Evolutionary conservation across 2,329 filamentous ascomycete species (phyloP).

Genomic region (Claviceps paspali): DNA sequence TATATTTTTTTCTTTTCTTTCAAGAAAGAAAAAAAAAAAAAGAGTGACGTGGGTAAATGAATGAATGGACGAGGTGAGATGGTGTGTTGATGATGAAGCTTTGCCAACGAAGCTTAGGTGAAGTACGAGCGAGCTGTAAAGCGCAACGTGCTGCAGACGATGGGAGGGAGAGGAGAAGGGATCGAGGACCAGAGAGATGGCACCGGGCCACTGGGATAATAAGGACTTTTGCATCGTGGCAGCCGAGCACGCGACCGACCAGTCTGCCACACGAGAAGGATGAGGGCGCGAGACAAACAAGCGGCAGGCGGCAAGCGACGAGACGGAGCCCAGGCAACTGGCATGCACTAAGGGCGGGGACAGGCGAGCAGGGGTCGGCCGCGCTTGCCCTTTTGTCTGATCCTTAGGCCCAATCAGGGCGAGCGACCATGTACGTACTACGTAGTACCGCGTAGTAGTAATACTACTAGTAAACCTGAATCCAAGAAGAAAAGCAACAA

Average conservation of each 20-base stretch:
- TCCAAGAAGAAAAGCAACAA: too few relatives aligned
- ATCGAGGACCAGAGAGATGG: background rate
- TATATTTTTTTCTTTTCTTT: background rate
- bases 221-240: background rate
- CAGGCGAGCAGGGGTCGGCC: background rate
- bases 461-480: too few relatives aligned
- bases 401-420: too few relatives aligned
- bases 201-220: background rate
- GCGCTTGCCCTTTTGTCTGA: background rate
- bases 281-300: too few relatives aligned
- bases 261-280: too few relatives aligned
- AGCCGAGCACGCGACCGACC: too few relatives aligned
- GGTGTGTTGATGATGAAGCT: too few relatives aligned
- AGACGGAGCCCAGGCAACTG: background rate
- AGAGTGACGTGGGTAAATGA: constrained; percentile 9
- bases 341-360: background rate
- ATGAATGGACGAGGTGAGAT: too few relatives aligned
- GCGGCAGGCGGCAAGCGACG: background rate
- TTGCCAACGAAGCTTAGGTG: constrained; percentile 38
- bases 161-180: constrained; percentile 5
- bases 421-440: too few relatives aligned
- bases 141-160: constrained; percentile 10
- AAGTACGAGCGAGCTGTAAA: constrained; percentile 11
- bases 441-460: too few relatives aligned
- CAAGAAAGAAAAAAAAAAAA: too few relatives aligned